A percentile compares a stretch with the other conserved stretches of the same genome.
These are phyloP conservation scores for Hypoxylon trugodes DNA, from an alignment of 495 filamentous ascomycete genomes.

Conservation along the genomic window DNA sequence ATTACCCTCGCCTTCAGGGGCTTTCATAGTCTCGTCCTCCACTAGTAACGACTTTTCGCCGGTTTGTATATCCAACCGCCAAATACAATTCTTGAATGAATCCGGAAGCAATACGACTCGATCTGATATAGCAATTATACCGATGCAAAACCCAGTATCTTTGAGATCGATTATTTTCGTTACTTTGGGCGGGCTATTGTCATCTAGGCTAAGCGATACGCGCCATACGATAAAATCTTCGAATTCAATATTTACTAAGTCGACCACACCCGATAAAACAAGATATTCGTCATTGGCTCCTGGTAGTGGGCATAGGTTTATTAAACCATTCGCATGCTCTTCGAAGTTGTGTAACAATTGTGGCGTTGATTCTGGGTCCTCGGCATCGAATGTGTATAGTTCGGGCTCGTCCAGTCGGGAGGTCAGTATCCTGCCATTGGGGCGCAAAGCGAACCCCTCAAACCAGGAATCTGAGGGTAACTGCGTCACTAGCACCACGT, in stretches of 20 bases:
- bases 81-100: constrained; percentile 35
- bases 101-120: constrained; percentile 40
- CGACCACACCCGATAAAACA: constrained; percentile 30
- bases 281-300: constrained; percentile 39
- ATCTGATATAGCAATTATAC: constrained; percentile 30
- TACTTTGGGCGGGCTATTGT: constrained; percentile 34
- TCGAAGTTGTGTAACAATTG: constrained; percentile 40
- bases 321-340: constrained; percentile 35
- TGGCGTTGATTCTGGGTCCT: constrained; percentile 34
- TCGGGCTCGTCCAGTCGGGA: constrained; percentile 43
- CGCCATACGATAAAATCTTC: constrained; percentile 40
- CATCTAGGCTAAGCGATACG: constrained; percentile 34
- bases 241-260: constrained; percentile 32
- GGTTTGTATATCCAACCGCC: constrained; percentile 39
- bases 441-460: constrained; percentile 41
- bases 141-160: constrained; percentile 35
- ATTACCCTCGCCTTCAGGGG: constrained; percentile 16
- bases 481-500: constrained; percentile 44
- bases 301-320: constrained; percentile 40
- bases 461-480: constrained; percentile 45
- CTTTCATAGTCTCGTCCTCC: constrained; percentile 38
- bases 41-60: constrained; percentile 24
- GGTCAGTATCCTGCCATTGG: constrained; percentile 42
- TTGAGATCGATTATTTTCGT: constrained; percentile 26
- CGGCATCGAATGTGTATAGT: constrained; percentile 43